Base-by-base conservation (phyloP, 208 protist species). In the Naegleria lovaniensis region DNA sequence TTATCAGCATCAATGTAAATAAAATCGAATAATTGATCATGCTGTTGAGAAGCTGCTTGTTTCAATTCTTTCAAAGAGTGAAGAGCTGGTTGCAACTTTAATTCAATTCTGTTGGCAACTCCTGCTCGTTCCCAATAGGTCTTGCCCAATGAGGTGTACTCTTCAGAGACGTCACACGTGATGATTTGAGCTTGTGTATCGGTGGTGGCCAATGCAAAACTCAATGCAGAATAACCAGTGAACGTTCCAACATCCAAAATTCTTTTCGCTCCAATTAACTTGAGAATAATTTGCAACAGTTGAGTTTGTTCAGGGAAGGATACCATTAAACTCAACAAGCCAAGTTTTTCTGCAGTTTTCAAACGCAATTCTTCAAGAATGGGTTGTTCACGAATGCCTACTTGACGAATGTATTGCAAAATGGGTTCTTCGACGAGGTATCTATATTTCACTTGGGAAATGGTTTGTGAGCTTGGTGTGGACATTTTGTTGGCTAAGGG, bases 1-100 rank as follows among this genome's bases (percentile, higher is more conserved):
- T 96, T 96, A 92, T 96, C 93, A 6, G 95, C 94, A 91, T 95
- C 95, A 84, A 96, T 94, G 91, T 93, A 96, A 76, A 93, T 91
- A 90, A 95, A 95, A 92, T 96, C 95, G 91, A 94, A 95, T 22
- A 19, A 13, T 48, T 9, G 1, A 9, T 48, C 43, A 1, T 48
- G 43, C 7, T 48, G 43, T 89, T 88, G 93, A 67, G 93, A 91
- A 36, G 0, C 25, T 39, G 79, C 33, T 39, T 92, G 92, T 29
- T 94, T 38, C 0, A 95, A 91, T 58, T 83, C 36, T 59, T 94
- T 48, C 84, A 95, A 93, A 38, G 92, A 92, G 33, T 92, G 93
- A 1, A 89, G 55, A 3, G 93, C 94, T 0, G 94, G 93, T 75
- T 90, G 91, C 4, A 93, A 89, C 29, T 92, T 89, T 67, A 96